Base-by-base conservation (phyloP, 495 filamentous ascomycete species). In the Podospora anserina region DNA sequence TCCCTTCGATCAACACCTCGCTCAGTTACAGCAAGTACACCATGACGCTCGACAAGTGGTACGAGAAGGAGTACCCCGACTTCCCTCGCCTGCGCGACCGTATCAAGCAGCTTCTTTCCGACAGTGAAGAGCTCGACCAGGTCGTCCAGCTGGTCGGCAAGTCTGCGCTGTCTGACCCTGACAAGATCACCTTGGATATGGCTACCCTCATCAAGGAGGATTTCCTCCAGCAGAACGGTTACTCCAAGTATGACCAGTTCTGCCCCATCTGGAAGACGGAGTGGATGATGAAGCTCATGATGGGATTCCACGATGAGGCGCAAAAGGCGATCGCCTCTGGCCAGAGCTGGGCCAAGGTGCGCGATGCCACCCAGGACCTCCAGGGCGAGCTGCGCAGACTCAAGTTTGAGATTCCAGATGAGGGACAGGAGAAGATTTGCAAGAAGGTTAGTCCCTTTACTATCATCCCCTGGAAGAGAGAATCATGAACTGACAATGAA, bases 221-320 rank as follows among this genome's bases (percentile, higher is more conserved):
- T 79, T 99, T 99, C 85, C 78, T 99, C 68, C 95, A 99, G 82
- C 95, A 99, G 78, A 99, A 99, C 82, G 95, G 95, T 49, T 99
- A 99, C 86, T 94, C 91, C 77, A 91, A 97, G 78, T 97, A 98
- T 78, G 96, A 99, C 78, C 92, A 97, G 82, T 98, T 95, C 87
- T 99, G 95, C 77, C 95, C 95, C 44, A 84, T 99, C 76, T 99
- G 94, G 94, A 99, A 99, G 88, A 99, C 95, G 4, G 89, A 94
- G 76, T 99, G 96, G 87, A 97, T 99, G 95, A 99, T 99, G 95
- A 97, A 95, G 86, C 88, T 89, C 60, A 97, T 99, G 88, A 93
- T 98, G 88, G 91, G 89, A 63, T 99, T 93, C 86, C 92, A 97
- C 73, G 96, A 99, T 78, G 95, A 99, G 82, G 89, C 92, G 13